Evolutionary conservation across 306 rosid species (phyloP).

Genomic region (Fragaria vesca): DNA sequence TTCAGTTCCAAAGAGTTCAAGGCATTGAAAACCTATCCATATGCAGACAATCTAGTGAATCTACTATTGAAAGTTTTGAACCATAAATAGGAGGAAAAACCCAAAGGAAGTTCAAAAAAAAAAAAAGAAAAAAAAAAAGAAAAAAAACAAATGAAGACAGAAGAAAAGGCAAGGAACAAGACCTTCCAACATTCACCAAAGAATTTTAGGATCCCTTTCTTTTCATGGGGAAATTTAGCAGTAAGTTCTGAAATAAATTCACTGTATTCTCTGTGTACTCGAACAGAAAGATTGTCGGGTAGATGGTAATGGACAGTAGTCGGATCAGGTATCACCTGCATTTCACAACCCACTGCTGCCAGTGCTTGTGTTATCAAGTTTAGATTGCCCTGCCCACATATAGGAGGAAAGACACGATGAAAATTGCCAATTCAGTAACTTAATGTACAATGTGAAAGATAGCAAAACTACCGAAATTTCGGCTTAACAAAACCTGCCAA

Average conservation of each 20-base stretch:
- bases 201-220: constrained; percentile 84
- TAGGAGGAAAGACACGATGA: constrained; percentile 19
- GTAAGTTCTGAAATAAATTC: constrained; percentile 71
- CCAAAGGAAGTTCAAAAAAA: constrained; percentile 24
- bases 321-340: constrained; percentile 91
- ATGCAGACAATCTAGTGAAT: constrained; percentile 15
- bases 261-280: constrained; percentile 73
- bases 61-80: constrained; percentile 24
- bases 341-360: constrained; percentile 89
- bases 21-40: constrained; percentile 76
- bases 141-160: constrained; percentile 8
- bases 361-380: constrained; percentile 94
- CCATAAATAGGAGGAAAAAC: constrained; percentile 35
- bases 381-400: constrained; percentile 79
- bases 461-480: neutral
- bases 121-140: neutral
- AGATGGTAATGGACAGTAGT: constrained; percentile 96
- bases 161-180: constrained; percentile 29
- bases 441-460: neutral
- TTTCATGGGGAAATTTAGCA: constrained; percentile 67
- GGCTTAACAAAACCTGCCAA: neutral
- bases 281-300: constrained; percentile 70
- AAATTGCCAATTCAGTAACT: constrained; percentile 22
- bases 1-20: constrained; percentile 90
- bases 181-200: constrained; percentile 97